phyloP scores from a whole-genome alignment of 768 basidiomycete genomes.

The Pleurotus salmoneostramineus region DNA sequence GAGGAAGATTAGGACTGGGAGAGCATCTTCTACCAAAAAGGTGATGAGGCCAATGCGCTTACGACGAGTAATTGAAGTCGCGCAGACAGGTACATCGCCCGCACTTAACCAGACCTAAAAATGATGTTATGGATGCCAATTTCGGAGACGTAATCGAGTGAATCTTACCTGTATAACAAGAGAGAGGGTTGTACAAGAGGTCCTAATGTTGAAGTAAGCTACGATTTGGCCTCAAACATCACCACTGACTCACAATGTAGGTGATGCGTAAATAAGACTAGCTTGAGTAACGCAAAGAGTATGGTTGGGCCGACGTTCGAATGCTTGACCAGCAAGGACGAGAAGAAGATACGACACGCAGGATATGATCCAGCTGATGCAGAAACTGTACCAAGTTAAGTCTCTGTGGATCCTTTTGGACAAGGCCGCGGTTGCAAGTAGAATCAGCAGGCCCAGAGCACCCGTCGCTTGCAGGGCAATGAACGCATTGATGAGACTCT shows the following conservation, averaged over 20 bases:
- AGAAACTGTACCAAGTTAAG: conserved; percentile 19
- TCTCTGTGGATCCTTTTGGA: conserved; percentile 13
- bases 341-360: conserved; percentile 14
- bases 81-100: neutral
- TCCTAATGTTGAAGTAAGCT: conserved; percentile 5
- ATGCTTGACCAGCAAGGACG: conserved; percentile 12
- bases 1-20: neutral
- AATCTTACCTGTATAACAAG: conserved; percentile 15
- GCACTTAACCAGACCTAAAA: conserved; percentile 2
- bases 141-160: too few relatives aligned
- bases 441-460: conserved; percentile 11
- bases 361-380: conserved; percentile 17
- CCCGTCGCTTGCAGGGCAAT: conserved; percentile 15
- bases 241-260: conserved; percentile 10
- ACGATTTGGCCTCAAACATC: neutral
- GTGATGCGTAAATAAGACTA: conserved; percentile 14
- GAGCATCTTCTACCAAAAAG: neutral
- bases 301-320: conserved; percentile 9
- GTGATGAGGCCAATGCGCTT: neutral
- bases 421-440: conserved; percentile 13
- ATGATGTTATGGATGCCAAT: too few relatives aligned
- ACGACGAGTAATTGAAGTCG: neutral
- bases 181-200: conserved; percentile 15
- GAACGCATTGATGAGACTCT: conserved; percentile 10
- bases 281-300: conserved; percentile 15